phyloP scores from a whole-genome alignment of 306 rosid genomes.

The Argentina anserina region DNA sequence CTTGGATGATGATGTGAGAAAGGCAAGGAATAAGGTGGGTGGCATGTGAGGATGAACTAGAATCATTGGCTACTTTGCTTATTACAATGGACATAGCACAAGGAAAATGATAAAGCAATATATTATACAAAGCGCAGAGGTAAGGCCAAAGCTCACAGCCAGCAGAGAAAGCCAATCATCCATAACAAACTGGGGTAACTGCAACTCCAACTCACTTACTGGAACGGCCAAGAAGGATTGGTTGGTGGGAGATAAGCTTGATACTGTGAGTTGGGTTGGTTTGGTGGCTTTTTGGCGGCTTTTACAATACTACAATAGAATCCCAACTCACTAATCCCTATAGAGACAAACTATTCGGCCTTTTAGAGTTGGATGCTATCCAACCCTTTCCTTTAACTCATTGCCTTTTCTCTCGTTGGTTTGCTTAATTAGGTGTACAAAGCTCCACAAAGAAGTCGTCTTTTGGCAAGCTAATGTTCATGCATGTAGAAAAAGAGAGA shows the following conservation, averaged over 20 bases:
- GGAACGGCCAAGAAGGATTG: slow-evolving; percentile 8
- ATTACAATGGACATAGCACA: slow-evolving; percentile 5
- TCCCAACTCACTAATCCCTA: slow-evolving; percentile 1
- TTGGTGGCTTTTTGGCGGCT: slow-evolving; percentile 18
- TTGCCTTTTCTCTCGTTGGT: neutral
- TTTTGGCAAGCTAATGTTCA: neutral
- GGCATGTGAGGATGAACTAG: slow-evolving; percentile 27
- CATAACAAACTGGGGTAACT: neutral
- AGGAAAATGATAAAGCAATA: neutral
- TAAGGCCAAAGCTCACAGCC: slow-evolving; percentile 18
- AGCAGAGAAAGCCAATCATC: neutral
- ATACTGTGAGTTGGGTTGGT: slow-evolving; percentile 10
- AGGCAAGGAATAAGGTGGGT: neutral
- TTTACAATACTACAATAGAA: neutral
- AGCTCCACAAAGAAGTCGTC: neutral
- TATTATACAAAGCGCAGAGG: neutral
- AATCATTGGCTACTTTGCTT: slow-evolving; percentile 47
- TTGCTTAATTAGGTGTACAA: neutral
- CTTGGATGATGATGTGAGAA: neutral
- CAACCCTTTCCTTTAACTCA: neutral
- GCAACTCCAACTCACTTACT: neutral
- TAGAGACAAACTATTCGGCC: slow-evolving; percentile 11
- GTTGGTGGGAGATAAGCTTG: slow-evolving; percentile 11
- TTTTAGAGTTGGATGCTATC: slow-evolving; percentile 2
- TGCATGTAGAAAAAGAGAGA: neutral